Percentiles rank a stretch among this genome's conserved stretches.
Evolutionary conservation across 768 basidiomycete genomes (phyloP).

Genomic region (Leccinum barrowsii): DNA sequence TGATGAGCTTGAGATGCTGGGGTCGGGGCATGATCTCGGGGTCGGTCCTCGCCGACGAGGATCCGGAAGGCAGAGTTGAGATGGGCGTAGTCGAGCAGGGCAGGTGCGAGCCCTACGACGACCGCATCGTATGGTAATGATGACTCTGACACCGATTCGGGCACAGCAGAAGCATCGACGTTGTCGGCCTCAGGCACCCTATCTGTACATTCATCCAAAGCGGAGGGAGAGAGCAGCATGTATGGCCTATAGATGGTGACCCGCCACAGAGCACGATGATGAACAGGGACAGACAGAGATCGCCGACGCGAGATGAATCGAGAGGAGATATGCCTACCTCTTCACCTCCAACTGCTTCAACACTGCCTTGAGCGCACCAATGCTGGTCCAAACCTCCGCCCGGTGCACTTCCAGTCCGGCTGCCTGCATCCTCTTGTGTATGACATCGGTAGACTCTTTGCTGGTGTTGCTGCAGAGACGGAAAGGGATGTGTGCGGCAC

Average conservation of each 20-base stretch:
- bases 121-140: constrained; percentile 47
- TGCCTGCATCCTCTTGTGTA: constrained; percentile 40
- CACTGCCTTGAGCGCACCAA: constrained; percentile 52
- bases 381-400: constrained; percentile 59
- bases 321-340: constrained; percentile 29
- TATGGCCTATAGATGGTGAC: constrained; percentile 37
- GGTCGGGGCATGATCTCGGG: neutral
- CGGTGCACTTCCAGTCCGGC: constrained; percentile 48
- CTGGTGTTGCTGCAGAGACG: constrained; percentile 68
- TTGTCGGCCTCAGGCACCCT: neutral
- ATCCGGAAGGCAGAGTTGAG: constrained; percentile 69
- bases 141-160: neutral
- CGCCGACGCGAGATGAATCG: neutral
- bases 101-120: constrained; percentile 59
- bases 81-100: constrained; percentile 46
- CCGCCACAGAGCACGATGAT: too few relatives aligned
- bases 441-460: constrained; percentile 50
- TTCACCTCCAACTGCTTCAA: constrained; percentile 40
- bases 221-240: constrained; percentile 52
- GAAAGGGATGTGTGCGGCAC: constrained; percentile 38
- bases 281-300: neutral
- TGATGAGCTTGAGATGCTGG: too few relatives aligned
- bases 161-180: neutral
- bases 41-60: constrained; percentile 41
- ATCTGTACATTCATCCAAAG: constrained; percentile 40